A percentile compares a stretch with the other conserved stretches of the same genome.
phyloP scores from a whole-genome alignment of 1,284 basidiomycete species.

The Neolentinus lepideus region DNA sequence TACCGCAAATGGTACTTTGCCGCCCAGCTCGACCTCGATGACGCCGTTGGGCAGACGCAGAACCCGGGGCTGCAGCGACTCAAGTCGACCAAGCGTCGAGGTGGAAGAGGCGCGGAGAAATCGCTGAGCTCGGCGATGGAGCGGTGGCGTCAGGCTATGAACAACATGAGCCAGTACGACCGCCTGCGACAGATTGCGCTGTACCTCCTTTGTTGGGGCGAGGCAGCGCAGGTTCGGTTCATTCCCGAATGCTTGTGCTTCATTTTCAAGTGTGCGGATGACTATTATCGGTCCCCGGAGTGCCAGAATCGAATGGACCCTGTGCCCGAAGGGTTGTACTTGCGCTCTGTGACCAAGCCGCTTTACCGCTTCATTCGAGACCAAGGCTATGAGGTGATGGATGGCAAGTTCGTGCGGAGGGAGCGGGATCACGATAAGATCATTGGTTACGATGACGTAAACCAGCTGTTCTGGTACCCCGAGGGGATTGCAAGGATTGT shows the following conservation, averaged over 20 bases:
- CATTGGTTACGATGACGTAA: slow-evolving; percentile 99
- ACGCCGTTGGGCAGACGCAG: slow-evolving; percentile 90
- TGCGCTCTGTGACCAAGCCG: slow-evolving; percentile 89
- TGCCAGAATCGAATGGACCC: slow-evolving; percentile 93
- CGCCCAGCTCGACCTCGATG: slow-evolving; percentile 97
- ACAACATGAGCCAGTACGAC: slow-evolving; percentile 98
- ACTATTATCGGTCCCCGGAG: slow-evolving; percentile 99
- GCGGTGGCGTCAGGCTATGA: slow-evolving; percentile 97
- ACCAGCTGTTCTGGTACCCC: slow-evolving; percentile 99
- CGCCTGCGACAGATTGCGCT: slow-evolving; percentile 94
- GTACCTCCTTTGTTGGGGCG: slow-evolving; percentile 96
- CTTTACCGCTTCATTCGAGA: slow-evolving; percentile 97
- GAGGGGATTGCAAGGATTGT: slow-evolving; percentile 94
- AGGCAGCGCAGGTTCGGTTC: slow-evolving; percentile 98
- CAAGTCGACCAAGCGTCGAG: slow-evolving; percentile 53
- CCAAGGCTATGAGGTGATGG: slow-evolving; percentile 95
- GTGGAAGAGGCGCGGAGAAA: slow-evolving; percentile 55
- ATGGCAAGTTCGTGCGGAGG: slow-evolving; percentile 91
- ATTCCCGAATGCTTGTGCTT: slow-evolving; percentile 96
- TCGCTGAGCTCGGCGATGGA: slow-evolving; percentile 84
- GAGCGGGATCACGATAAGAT: slow-evolving; percentile 93
- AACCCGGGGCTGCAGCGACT: slow-evolving; percentile 87
- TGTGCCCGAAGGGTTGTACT: slow-evolving; percentile 92
- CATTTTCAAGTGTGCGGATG: slow-evolving; percentile 99
- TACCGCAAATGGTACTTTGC: slow-evolving; percentile 99